These are phyloP conservation scores for Nakazawaea populi DNA, from an alignment of 805 yeast genomes.

Conservation along the genomic window DNA sequence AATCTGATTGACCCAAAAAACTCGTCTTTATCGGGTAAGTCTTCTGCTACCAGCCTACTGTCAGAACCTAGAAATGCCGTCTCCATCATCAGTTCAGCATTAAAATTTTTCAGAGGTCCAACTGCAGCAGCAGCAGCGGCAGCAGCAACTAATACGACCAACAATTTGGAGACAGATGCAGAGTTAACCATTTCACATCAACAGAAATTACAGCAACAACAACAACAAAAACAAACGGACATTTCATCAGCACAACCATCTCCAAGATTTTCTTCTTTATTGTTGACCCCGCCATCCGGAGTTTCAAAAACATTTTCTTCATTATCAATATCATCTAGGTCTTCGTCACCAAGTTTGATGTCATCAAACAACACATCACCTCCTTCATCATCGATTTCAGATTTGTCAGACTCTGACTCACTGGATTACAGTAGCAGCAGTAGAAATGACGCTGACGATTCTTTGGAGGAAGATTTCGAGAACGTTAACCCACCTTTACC, in stretches of 20 bases:
- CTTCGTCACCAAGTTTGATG: conserved; percentile 23
- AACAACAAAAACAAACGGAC: background rate
- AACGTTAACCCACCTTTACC: conserved; percentile 24
- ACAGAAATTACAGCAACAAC: conserved; percentile 15
- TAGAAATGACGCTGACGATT: conserved; percentile 2
- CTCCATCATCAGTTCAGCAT: conserved; percentile 5
- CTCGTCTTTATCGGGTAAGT: background rate
- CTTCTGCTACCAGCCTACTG: background rate
- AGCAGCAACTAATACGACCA: conserved; percentile 3
- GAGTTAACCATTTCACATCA: conserved; percentile 5
- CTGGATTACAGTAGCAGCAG: conserved; percentile 2
- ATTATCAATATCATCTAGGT: conserved; percentile 18
- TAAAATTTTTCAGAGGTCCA: conserved; percentile 9
- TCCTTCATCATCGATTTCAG: conserved; percentile 19
- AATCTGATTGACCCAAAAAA: background rate
- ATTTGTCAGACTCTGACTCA: conserved; percentile 13
- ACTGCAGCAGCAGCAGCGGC: background rate
- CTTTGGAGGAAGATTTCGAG: conserved; percentile 8
- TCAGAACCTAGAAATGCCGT: background rate
- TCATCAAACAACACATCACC: conserved; percentile 21
- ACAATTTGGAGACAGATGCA: background rate
- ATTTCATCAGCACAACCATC: conserved; percentile 14
- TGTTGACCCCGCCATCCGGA: background rate
- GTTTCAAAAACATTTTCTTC: conserved; percentile 10
- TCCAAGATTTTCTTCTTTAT: conserved; percentile 10